Percentiles rank a stretch among this genome's conserved stretches.
phyloP scores from a whole-genome alignment of 495 filamentous ascomycete species.

The Penicillium nucicola region DNA sequence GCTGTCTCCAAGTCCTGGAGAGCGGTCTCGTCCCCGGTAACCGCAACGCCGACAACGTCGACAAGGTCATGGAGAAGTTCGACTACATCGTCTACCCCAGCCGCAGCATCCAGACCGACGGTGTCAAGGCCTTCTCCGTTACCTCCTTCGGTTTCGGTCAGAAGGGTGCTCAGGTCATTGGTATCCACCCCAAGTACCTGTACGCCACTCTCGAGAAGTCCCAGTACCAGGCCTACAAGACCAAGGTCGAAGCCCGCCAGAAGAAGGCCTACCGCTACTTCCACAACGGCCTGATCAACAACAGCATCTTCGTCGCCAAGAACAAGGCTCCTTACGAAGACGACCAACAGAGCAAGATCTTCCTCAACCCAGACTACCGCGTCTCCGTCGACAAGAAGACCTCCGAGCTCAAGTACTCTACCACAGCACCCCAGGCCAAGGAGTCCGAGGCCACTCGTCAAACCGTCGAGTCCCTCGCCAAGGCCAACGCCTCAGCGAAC shows the following conservation, averaged over 20 bases:
- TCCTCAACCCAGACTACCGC: conserved; percentile 93
- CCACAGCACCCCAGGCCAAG: conserved; percentile 56
- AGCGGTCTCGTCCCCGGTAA: conserved; percentile 93
- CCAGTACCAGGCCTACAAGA: conserved; percentile 76
- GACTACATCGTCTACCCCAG: conserved; percentile 97
- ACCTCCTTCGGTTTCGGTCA: conserved; percentile 99
- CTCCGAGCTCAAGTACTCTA: conserved; percentile 67
- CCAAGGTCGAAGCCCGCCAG: conserved; percentile 86
- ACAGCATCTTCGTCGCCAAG: conserved; percentile 96
- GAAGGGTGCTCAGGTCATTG: conserved; percentile 96
- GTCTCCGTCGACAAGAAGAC: conserved; percentile 83
- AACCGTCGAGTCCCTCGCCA: conserved; percentile 76
- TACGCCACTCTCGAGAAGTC: conserved; percentile 89
- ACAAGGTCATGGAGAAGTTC: conserved; percentile 93
- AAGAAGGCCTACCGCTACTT: conserved; percentile 98
- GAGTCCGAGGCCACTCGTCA: conserved; percentile 65
- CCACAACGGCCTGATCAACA: conserved; percentile 96
- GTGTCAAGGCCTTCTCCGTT: conserved; percentile 95
- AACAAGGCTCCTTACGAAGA: conserved; percentile 83
- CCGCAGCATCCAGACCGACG: conserved; percentile 93
- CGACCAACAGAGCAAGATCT: conserved; percentile 77
- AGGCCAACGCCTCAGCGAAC: conserved; percentile 64
- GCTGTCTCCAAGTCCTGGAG: conserved; percentile 91
- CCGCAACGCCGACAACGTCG: conserved; percentile 96
- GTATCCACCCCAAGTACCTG: conserved; percentile 93